phyloP scores from a whole-genome alignment of 371 early-diverging fungal species.

The Mortierella sp. region DNA sequence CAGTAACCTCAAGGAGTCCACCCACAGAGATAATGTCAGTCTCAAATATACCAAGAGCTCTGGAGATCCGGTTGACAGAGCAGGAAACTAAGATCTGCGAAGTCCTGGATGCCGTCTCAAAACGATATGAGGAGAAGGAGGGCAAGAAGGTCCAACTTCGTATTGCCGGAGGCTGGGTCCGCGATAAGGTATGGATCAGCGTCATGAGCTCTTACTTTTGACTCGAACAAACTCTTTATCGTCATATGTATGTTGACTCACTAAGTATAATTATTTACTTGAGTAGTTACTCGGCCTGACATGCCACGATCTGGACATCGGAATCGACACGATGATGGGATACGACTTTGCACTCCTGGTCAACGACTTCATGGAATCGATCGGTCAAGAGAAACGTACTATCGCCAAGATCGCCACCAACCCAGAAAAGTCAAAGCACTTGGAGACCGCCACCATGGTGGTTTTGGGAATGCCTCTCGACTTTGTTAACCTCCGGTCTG shows the following conservation, averaged over 20 bases:
- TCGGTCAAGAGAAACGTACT: constrained; percentile 64
- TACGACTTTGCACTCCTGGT: constrained; percentile 91
- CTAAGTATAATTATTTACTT: not conserved
- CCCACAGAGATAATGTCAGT: not conserved
- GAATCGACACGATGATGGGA: constrained; percentile 97
- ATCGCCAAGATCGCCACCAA: constrained; percentile 93
- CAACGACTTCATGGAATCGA: constrained; percentile 71
- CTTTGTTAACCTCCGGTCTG: constrained; percentile 97
- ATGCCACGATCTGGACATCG: constrained; percentile 97
- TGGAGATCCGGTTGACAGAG: constrained; percentile 60
- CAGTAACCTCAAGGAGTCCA: not conserved
- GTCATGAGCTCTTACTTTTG: not conserved
- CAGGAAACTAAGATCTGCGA: constrained; percentile 74
- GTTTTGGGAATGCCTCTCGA: constrained; percentile 90
- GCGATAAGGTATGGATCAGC: constrained; percentile 86
- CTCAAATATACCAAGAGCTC: constrained; percentile 7
- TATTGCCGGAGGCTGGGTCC: constrained; percentile 99
- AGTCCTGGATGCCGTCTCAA: constrained; percentile 71
- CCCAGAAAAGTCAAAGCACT: constrained; percentile 98
- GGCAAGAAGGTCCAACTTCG: constrained; percentile 78
- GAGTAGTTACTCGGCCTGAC: constrained; percentile 88
- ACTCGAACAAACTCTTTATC: not conserved
- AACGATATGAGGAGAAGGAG: constrained; percentile 65
- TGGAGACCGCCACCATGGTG: constrained; percentile 97
- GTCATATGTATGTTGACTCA: not conserved